These are phyloP conservation scores for Mycena capillaripes DNA, from an alignment of 768 basidiomycete species.

Conservation along the genomic window DNA sequence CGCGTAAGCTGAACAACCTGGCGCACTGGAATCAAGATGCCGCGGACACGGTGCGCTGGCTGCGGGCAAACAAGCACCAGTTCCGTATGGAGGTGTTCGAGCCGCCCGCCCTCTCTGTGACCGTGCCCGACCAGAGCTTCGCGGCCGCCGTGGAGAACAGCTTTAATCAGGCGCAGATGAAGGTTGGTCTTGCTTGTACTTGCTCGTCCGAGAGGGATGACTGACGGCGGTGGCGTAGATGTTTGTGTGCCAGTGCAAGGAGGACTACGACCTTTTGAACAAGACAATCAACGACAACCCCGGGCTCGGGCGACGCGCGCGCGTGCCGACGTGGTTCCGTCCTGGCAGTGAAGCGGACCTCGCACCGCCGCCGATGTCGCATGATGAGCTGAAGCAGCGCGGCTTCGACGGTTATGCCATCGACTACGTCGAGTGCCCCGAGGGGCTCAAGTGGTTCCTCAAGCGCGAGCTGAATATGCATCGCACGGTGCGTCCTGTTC, in stretches of 20 bases:
- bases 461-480: conserved; percentile 75
- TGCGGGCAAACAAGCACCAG: conserved; percentile 70
- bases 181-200: conserved; percentile 58
- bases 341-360: conserved; percentile 53
- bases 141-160: conserved; percentile 82
- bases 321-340: conserved; percentile 80
- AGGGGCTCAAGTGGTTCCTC: conserved; percentile 81
- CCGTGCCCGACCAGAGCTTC: conserved; percentile 72
- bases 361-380: conserved; percentile 66
- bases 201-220: not conserved
- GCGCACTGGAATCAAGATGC: conserved; percentile 68
- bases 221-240: conserved; percentile 61
- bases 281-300: conserved; percentile 72
- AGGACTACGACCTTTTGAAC: conserved; percentile 85
- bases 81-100: conserved; percentile 91
- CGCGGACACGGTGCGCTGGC: conserved; percentile 78
- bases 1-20: conserved; percentile 71
- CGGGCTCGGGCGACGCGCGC: conserved; percentile 64
- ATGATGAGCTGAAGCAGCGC: conserved; percentile 70
- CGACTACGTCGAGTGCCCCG: conserved; percentile 84
- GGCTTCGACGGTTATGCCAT: conserved; percentile 90
- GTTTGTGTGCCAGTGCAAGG: conserved; percentile 86
- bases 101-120: conserved; percentile 83
- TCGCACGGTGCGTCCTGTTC: conserved; percentile 68
- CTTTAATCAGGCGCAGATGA: conserved; percentile 70